A percentile compares a stretch with the other conserved stretches of the same genome.
These are phyloP conservation scores for Casaregolazyma lundiana DNA, from an alignment of 1,139 yeast genomes.

Conservation along the genomic window DNA sequence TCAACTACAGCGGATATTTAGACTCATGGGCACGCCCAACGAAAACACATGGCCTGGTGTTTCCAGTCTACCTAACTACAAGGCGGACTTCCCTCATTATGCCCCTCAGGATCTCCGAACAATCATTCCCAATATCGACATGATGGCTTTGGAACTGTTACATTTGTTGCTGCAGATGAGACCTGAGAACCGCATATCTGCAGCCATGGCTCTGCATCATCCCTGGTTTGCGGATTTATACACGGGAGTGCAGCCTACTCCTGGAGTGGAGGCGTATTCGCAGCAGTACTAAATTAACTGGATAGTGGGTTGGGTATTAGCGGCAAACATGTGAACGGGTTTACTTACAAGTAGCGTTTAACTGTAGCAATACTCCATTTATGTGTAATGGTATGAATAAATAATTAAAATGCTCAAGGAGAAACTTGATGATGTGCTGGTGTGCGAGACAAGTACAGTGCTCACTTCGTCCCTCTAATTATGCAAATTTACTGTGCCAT, in stretches of 20 bases:
- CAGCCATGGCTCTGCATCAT: slow-evolving; percentile 88
- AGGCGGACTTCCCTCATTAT: slow-evolving; percentile 70
- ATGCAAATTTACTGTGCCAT: too few species aligned
- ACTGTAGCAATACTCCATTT: background rate
- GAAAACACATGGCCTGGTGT: slow-evolving; percentile 97
- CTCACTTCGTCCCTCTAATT: too few species aligned
- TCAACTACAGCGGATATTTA: slow-evolving; percentile 81
- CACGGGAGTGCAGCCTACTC: slow-evolving; percentile 7
- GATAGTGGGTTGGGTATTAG: background rate
- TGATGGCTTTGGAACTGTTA: slow-evolving; percentile 73
- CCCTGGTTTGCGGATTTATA: slow-evolving; percentile 88
- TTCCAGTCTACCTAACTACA: slow-evolving; percentile 77
- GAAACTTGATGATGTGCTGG: too few species aligned
- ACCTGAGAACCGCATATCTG: slow-evolving; percentile 87
- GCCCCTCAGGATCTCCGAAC: slow-evolving; percentile 80
- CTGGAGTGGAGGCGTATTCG: background rate
- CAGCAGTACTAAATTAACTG: slow-evolving; percentile 6
- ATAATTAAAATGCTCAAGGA: background rate
- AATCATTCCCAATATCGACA: slow-evolving; percentile 72
- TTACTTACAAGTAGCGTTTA: background rate
- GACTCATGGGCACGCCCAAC: slow-evolving; percentile 94
- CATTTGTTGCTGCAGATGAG: slow-evolving; percentile 79
- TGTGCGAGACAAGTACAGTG: too few species aligned
- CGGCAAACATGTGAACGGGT: background rate
- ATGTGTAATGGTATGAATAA: background rate